Conservation (phyloP, 306 rosid genomes). For the Ochetophila trinervis region DNA sequence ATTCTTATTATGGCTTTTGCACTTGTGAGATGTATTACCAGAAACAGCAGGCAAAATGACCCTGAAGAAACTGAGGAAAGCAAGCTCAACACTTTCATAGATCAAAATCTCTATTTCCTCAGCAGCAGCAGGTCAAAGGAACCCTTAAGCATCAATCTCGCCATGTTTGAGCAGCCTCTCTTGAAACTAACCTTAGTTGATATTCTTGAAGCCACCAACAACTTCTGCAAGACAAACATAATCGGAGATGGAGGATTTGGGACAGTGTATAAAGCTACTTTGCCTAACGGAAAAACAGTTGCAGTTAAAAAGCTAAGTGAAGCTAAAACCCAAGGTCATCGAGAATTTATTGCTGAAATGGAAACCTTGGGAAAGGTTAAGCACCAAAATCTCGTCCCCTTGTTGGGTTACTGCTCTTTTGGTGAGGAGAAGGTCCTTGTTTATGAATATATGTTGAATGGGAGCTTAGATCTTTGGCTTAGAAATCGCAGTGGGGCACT, state of each 20-base stretch:
- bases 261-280: conserved; percentile 89
- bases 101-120: conserved; percentile 73
- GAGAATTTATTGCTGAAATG: conserved; percentile 97
- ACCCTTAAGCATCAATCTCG: conserved; percentile 84
- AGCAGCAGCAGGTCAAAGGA: conserved; percentile 94
- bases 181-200: conserved; percentile 71
- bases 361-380: conserved; percentile 96
- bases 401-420: conserved; percentile 91
- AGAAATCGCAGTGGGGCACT: conserved; percentile 79
- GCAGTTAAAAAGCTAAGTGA: conserved; percentile 95
- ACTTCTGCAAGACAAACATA: conserved; percentile 90
- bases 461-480: conserved; percentile 95
- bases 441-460: conserved; percentile 90
- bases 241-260: conserved; percentile 99
- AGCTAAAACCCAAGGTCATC: conserved; percentile 89
- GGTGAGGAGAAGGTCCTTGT: conserved; percentile 95
- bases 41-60: conserved; percentile 44
- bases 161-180: conserved; percentile 96
- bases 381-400: conserved; percentile 79
- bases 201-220: conserved; percentile 82
- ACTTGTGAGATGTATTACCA: conserved; percentile 46
- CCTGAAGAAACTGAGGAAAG: conserved; percentile 56
- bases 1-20: conserved; percentile 43
- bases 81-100: conserved; percentile 59
- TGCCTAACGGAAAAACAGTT: conserved; percentile 67